Conservation (phyloP, 257 asterid genomes). For the Solanum verrucosum region DNA sequence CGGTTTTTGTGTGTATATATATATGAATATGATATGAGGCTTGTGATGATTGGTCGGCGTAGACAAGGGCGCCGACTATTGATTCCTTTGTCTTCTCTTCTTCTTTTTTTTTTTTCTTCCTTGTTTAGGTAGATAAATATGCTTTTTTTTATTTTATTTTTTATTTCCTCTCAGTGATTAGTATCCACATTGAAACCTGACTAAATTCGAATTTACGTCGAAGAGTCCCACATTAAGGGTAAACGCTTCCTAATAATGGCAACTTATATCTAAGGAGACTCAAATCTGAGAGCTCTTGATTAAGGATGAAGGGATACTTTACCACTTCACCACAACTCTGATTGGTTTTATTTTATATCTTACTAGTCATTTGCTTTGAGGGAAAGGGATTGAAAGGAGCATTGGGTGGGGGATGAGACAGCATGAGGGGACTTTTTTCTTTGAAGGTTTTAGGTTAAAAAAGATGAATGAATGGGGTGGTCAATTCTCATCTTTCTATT, state of each 20-base stretch:
- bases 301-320: too few relatives aligned
- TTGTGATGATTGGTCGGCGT: conserved; percentile 31
- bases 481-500: not conserved
- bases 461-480: not conserved
- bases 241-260: too few relatives aligned
- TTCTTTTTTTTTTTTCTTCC: not conserved
- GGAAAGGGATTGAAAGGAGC: not conserved
- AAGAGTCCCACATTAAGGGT: too few relatives aligned
- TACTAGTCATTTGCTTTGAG: not conserved
- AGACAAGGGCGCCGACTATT: conserved; percentile 26
- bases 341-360: not conserved
- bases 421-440: not conserved
- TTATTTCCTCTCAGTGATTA: too few relatives aligned
- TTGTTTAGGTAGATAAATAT: not conserved
- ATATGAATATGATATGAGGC: not conserved
- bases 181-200: too few relatives aligned
- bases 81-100: conserved; percentile 7
- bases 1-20: not conserved
- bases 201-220: too few relatives aligned
- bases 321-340: too few relatives aligned
- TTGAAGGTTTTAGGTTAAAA: not conserved
- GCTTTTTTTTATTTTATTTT: not conserved
- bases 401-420: not conserved
- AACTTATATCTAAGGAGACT: too few relatives aligned
- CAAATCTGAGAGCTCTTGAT: too few relatives aligned